Conservation (phyloP, 306 rosid genomes). For the Sicyos baderoa region DNA sequence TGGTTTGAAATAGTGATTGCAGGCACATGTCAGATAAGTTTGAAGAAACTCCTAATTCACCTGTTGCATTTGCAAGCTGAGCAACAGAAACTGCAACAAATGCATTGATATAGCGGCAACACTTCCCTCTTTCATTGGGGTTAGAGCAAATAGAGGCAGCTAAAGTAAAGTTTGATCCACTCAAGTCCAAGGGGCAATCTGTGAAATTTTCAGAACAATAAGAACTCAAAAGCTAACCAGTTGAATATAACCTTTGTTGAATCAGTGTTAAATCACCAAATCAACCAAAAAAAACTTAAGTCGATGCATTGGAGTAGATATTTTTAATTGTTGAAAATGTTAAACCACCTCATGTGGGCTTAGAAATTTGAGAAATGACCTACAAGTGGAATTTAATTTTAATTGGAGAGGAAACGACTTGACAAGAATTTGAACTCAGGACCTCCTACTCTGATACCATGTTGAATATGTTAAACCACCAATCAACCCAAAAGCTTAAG, state of each 20-base stretch:
- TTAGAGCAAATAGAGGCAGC: constrained; percentile 69
- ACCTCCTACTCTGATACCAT: no score
- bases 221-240: constrained; percentile 18
- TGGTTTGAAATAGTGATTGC: constrained; percentile 52
- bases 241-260: not conserved
- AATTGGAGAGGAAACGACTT: no score
- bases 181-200: constrained; percentile 87
- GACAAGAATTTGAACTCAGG: no score
- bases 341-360: no score
- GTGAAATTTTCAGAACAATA: constrained; percentile 29
- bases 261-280: no score
- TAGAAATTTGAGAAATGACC: no score
- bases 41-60: constrained; percentile 67
- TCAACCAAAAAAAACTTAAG: no score
- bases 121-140: constrained; percentile 60
- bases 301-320: no score
- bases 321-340: no score
- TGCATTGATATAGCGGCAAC: constrained; percentile 94
- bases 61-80: constrained; percentile 65
- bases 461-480: no score
- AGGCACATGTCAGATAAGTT: constrained; percentile 56
- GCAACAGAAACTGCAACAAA: constrained; percentile 71
- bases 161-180: constrained; percentile 64
- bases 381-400: no score
- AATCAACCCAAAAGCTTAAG: no score